phyloP scores from a whole-genome alignment of 495 filamentous ascomycete genomes.

The Talaromyces wortmannii region DNA sequence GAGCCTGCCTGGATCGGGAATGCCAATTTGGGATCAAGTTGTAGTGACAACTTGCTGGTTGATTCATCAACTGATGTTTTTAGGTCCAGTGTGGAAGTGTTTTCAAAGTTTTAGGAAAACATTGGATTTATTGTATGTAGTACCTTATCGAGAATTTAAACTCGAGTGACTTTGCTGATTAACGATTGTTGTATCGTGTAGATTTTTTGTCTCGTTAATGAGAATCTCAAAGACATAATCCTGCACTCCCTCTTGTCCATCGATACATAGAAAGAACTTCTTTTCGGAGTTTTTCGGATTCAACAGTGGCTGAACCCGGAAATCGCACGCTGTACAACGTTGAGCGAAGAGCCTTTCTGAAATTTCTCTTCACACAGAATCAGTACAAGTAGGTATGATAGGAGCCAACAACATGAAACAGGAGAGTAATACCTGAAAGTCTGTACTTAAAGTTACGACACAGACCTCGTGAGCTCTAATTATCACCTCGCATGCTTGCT shows the following conservation, averaged over 20 bases:
- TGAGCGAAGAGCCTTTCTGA: constrained; percentile 9
- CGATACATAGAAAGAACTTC: constrained; percentile 1
- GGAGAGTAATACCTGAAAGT: constrained; percentile 49
- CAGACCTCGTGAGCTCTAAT: constrained; percentile 53
- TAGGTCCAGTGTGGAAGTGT: constrained; percentile 22
- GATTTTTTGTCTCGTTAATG: no score
- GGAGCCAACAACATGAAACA: not conserved
- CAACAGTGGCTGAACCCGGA: not conserved
- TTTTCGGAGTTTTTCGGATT: not conserved
- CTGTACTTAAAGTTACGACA: constrained; percentile 52
- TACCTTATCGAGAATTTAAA: no score
- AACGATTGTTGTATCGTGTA: no score
- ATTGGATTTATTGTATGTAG: not conserved
- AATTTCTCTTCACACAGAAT: not conserved
- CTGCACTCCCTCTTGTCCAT: not conserved
- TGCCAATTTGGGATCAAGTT: constrained; percentile 49
- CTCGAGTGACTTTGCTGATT: no score
- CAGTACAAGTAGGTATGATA: not conserved
- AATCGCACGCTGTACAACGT: constrained; percentile 2
- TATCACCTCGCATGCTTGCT: constrained; percentile 50
- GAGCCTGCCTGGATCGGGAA: constrained; percentile 66
- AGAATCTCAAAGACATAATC: not conserved
- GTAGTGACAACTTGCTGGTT: constrained; percentile 41
- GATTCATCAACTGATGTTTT: constrained; percentile 20
- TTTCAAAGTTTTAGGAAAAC: constrained; percentile 6